phyloP scores from a whole-genome alignment of 1,284 basidiomycete genomes.

The Pseudozyma pruni region DNA sequence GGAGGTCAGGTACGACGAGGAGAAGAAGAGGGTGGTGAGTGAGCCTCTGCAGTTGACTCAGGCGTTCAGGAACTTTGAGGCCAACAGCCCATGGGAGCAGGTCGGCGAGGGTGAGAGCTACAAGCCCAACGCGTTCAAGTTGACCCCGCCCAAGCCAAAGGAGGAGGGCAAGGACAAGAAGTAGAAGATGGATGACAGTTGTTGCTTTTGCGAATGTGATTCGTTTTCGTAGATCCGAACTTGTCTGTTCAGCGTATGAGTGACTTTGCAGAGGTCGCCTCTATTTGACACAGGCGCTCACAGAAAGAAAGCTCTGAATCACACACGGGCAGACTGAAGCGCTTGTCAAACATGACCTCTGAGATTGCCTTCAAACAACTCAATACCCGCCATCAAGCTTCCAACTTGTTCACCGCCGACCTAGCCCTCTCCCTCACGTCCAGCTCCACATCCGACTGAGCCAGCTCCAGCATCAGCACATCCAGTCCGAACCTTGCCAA shows the following conservation, averaged over 20 bases:
- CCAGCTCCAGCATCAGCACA: constrained; percentile 27
- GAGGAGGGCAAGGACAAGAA: constrained; percentile 67
- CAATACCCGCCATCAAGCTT: constrained; percentile 11
- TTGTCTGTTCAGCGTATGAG: no score
- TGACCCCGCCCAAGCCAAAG: constrained; percentile 69
- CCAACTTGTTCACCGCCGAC: constrained; percentile 36
- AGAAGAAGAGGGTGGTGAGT: constrained; percentile 96
- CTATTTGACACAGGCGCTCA: no score
- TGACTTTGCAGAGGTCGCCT: no score
- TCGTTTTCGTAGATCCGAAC: no score
- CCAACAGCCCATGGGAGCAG: constrained; percentile 86
- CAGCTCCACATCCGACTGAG: constrained; percentile 32
- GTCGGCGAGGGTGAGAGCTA: constrained; percentile 84
- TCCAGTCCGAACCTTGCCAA: constrained; percentile 38
- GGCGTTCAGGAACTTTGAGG: constrained; percentile 97
- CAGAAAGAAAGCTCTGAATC: no score
- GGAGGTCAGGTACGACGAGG: constrained; percentile 97
- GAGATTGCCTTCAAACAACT: no score
- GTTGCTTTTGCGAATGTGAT: no score
- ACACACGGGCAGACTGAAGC: no score
- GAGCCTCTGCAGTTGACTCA: constrained; percentile 98
- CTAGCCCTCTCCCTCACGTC: constrained; percentile 47
- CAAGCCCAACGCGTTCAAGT: constrained; percentile 70
- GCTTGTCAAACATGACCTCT: no score
- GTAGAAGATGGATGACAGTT: constrained; percentile 31